A percentile compares a stretch with the other conserved stretches of the same genome.
Evolutionary conservation across 208 protist genomes (phyloP).

Genomic region (Porcisia hertigi): DNA sequence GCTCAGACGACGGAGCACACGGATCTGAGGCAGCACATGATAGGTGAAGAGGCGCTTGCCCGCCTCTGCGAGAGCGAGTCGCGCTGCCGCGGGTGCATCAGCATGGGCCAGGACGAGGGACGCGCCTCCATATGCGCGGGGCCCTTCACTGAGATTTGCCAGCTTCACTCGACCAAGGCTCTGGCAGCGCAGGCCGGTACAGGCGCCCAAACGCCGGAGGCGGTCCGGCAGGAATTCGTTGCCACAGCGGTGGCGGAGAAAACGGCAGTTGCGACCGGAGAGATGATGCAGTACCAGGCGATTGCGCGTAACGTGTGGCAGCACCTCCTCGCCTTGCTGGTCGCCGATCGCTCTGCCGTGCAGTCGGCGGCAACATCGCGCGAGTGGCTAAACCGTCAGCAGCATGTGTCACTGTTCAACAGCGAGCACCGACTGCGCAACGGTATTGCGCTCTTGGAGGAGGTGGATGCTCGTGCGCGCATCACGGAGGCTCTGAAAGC

Average conservation of each 20-base stretch:
- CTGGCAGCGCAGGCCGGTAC: slow-evolving; percentile 4
- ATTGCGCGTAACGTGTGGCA: slow-evolving; percentile 11
- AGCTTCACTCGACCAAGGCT: slow-evolving; percentile 12
- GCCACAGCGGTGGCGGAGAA: slow-evolving; percentile 8
- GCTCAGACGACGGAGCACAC: slow-evolving; percentile 17
- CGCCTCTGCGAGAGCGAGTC: slow-evolving; percentile 4
- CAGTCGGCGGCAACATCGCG: slow-evolving; percentile 8
- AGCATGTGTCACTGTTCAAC: slow-evolving; percentile 12
- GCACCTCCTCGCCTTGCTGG: slow-evolving; percentile 7
- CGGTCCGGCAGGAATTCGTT: slow-evolving; percentile 8
- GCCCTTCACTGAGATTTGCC: slow-evolving; percentile 14
- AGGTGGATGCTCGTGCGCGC: slow-evolving; percentile 4
- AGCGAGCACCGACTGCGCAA: slow-evolving; percentile 28
- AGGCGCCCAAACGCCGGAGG: slow-evolving; percentile 2
- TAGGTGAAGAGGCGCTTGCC: neutral
- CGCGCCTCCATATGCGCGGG: slow-evolving; percentile 14
- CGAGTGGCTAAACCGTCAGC: slow-evolving; percentile 17
- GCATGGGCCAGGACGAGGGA: slow-evolving; percentile 3
- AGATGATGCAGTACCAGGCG: neutral
- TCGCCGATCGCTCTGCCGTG: slow-evolving; percentile 7
- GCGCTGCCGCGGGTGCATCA: slow-evolving; percentile 10
- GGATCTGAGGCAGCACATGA: slow-evolving; percentile 10
- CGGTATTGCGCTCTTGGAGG: slow-evolving; percentile 11
- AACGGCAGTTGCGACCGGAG: neutral
- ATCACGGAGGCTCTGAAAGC: slow-evolving; percentile 2